phyloP scores from a whole-genome alignment of 2,329 filamentous ascomycete genomes.

The Madurella mycetomatis region DNA sequence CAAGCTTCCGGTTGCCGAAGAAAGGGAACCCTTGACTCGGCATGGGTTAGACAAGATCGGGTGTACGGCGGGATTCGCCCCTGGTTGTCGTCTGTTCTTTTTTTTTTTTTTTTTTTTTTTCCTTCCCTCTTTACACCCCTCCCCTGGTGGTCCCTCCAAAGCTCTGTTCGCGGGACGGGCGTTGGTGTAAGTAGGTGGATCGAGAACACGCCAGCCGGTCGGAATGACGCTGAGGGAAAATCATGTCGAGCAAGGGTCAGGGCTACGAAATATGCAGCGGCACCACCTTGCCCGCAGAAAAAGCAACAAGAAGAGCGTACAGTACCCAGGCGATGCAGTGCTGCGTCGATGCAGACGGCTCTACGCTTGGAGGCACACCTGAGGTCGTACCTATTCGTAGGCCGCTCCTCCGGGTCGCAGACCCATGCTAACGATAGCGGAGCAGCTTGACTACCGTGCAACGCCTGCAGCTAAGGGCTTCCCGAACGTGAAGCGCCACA shows the following conservation, averaged over 20 bases:
- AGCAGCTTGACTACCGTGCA: neutral
- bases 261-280: neutral
- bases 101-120: slow-evolving; percentile 5
- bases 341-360: slow-evolving; percentile 2
- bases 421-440: slow-evolving; percentile 9
- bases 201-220: slow-evolving; percentile 3
- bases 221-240: neutral
- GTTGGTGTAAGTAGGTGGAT: slow-evolving; percentile 13
- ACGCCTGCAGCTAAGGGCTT: neutral
- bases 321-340: slow-evolving; percentile 10
- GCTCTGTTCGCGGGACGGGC: slow-evolving; percentile 5
- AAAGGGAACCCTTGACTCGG: slow-evolving; percentile 15
- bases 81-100: slow-evolving; percentile 3
- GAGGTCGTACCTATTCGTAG: slow-evolving; percentile 6
- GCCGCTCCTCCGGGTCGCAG: neutral
- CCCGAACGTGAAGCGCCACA: slow-evolving; percentile 10
- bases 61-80: slow-evolving; percentile 4
- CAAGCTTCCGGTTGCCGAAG: slow-evolving; percentile 22
- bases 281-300: neutral
- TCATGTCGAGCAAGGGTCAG: neutral
- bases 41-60: slow-evolving; percentile 19
- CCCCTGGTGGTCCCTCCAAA: neutral
- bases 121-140: slow-evolving; percentile 3
- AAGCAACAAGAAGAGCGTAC: slow-evolving; percentile 6
- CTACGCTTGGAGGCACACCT: neutral